Evolutionary conservation across 805 yeast species (phyloP).

Genomic region (Hanseniaspora lachancei): DNA sequence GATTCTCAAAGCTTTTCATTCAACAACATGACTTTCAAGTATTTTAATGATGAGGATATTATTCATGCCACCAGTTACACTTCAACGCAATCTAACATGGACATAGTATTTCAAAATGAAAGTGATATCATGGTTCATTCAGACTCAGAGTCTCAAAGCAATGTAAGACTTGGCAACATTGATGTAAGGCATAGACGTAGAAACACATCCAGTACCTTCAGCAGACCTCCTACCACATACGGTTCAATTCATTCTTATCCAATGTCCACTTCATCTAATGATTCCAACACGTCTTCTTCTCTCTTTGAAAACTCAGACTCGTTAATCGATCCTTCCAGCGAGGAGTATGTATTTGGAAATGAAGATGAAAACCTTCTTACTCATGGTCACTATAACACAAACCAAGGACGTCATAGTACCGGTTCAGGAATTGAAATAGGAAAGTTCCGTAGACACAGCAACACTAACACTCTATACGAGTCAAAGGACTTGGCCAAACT

Average conservation of each 20-base stretch:
- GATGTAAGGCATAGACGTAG: slow-evolving; percentile 7
- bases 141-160: neutral
- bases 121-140: slow-evolving; percentile 3
- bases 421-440: slow-evolving; percentile 12
- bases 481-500: slow-evolving; percentile 19
- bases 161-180: neutral
- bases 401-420: slow-evolving; percentile 13
- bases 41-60: slow-evolving; percentile 72
- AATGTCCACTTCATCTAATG: slow-evolving; percentile 12
- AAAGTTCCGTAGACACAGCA: slow-evolving; percentile 18
- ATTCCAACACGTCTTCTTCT: slow-evolving; percentile 18
- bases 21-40: slow-evolving; percentile 38
- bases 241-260: slow-evolving; percentile 22
- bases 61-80: slow-evolving; percentile 74
- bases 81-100: slow-evolving; percentile 60
- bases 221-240: slow-evolving; percentile 14
- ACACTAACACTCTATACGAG: slow-evolving; percentile 15
- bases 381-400: slow-evolving; percentile 20
- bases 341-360: slow-evolving; percentile 18
- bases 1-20: neutral
- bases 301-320: slow-evolving; percentile 29
- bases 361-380: slow-evolving; percentile 23
- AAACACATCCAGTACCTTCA: slow-evolving; percentile 4
- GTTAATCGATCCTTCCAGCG: slow-evolving; percentile 22
- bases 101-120: slow-evolving; percentile 20